Evolutionary conservation across 371 early-diverging fungal genomes (phyloP), one percentile per base, ranked within the genome.

Genomic region (Synchytrium microbalum): DNA sequence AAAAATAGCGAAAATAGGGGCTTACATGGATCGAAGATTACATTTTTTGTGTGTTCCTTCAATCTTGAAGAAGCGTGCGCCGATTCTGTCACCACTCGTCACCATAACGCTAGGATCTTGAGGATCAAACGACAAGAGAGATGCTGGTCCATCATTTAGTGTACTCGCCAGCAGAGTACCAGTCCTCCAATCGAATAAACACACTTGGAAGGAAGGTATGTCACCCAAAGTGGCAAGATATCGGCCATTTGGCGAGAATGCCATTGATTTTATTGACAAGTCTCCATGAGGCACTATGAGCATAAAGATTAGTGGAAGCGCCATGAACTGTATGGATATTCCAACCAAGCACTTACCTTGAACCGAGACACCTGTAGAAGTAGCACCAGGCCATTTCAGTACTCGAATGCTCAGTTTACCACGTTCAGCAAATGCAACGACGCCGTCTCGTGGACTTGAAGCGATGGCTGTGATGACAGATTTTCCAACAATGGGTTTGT

Each of bases 121-220:
- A 0, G 81, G 81, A 57, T 77, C 68, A 63, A 80, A 80, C 1
- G 79, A 74, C 10, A 80, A 54, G 8, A 28, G 33, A 10, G 24
- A 29, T 1, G 76, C 75, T 1, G 79, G 71, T 0, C 29, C 60
- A 3, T 58, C 67, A 46, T 68, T 72, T 8, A 68, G 51, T 8
- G 33, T 64, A 27, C 60, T 33, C 28, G 68, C 60, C 0, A 77
- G 14, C 3, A 62, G 13, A 10, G 61, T 68, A 27, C 26, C 63
- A 32, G 66, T 66, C 32, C 68, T 70, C 79, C 81, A 78, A 53
- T 77, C 74, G 78, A 78, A 81, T 19, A 81, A 56, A 5, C 68
- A 64, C 38, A 81, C 59, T 10, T 59, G 59, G 64, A 66, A 75
- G 0, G 64, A 57, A 3, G 81, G 81, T 2, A 78, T 58, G 32